A percentile compares a stretch with the other conserved stretches of the same genome.
Evolutionary conservation across 2,329 filamentous ascomycete genomes (phyloP).

Genomic region (Colletotrichum sp.): DNA sequence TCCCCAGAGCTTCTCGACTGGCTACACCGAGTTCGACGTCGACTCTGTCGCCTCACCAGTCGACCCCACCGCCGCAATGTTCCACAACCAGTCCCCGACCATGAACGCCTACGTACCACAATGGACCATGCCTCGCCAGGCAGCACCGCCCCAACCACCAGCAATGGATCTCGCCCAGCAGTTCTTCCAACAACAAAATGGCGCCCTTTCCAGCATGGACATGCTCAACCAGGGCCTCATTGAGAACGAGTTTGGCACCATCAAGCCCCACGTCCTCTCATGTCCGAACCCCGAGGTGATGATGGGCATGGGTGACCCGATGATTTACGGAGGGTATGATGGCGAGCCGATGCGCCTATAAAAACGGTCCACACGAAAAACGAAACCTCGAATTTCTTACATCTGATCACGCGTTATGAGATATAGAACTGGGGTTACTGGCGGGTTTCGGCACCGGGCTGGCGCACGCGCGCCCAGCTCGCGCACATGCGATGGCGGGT

Average conservation of each 20-base stretch:
- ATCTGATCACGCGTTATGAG: not conserved
- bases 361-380: not conserved
- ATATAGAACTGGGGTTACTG: not conserved
- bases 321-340: conserved; percentile 62
- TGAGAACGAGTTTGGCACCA: conserved; percentile 57
- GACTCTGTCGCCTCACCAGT: conserved; percentile 40
- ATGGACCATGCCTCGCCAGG: conserved; percentile 17
- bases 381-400: not conserved
- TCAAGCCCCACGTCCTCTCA: conserved; percentile 61
- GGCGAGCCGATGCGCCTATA: conserved; percentile 47
- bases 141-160: conserved; percentile 26
- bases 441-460: not conserved
- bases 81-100: conserved; percentile 37
- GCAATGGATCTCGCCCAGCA: conserved; percentile 45
- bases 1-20: conserved; percentile 54
- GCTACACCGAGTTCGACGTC: conserved; percentile 48
- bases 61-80: conserved; percentile 37
- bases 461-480: not conserved
- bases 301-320: conserved; percentile 62
- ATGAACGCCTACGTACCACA: conserved; percentile 32
- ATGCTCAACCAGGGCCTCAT: conserved; percentile 56
- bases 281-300: conserved; percentile 60
- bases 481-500: not conserved
- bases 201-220: conserved; percentile 45
- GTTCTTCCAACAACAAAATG: conserved; percentile 45